These are phyloP conservation scores for Saccharum officinarum DNA, from an alignment of 176 grass and related monocot species.

Conservation along the genomic window DNA sequence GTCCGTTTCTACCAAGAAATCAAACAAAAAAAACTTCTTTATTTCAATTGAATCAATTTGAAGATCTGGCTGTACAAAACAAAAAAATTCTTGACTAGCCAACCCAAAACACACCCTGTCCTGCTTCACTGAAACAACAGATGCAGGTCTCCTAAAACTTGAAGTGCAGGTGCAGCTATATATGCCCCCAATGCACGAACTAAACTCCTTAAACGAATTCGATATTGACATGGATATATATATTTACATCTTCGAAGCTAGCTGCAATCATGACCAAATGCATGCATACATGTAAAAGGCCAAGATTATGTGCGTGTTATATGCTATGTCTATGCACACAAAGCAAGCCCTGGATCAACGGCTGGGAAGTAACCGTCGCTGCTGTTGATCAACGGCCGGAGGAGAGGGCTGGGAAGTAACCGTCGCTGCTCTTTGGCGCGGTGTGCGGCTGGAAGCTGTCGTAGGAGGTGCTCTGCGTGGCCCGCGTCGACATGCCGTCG, in stretches of 20 bases:
- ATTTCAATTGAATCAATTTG: conserved; percentile 1
- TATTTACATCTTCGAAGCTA: conserved; percentile 9
- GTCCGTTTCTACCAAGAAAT: background rate
- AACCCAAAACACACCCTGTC: background rate
- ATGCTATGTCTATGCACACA: background rate
- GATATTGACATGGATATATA: background rate
- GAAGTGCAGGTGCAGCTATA: background rate
- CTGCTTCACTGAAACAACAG: background rate
- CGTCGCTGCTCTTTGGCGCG: conserved; percentile 12
- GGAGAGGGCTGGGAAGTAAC: conserved; percentile 31
- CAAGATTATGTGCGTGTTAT: background rate
- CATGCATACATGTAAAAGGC: background rate
- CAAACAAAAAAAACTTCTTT: background rate
- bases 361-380: too few relatives aligned
- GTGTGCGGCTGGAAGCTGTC: background rate
- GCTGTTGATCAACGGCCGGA: conserved; percentile 35
- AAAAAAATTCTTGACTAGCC: background rate
- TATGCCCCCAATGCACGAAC: background rate
- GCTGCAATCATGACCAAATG: background rate
- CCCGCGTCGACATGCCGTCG: background rate
- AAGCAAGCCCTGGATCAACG: background rate
- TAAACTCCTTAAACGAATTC: background rate
- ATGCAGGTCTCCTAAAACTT: background rate
- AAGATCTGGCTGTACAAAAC: background rate
- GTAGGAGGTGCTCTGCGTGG: background rate